A percentile compares a stretch with the other conserved stretches of the same genome.
Conservation (phyloP, 129 eudicot species). For the Lonicera japonica region DNA sequence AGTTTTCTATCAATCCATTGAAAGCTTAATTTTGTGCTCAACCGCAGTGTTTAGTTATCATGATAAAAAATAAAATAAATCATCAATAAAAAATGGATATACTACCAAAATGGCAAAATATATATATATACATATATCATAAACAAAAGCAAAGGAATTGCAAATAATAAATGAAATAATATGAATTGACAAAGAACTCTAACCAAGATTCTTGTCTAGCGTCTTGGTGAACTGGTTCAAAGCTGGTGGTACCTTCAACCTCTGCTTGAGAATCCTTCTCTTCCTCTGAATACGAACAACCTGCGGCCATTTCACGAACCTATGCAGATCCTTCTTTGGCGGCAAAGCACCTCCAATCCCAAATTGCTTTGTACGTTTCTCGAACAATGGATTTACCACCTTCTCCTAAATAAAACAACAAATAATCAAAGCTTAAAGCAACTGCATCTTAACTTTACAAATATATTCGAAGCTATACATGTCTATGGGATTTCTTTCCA, state of each 20-base stretch:
- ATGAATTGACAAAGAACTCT: not conserved
- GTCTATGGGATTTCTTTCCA: too few species aligned
- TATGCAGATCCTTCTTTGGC: constrained; percentile 68
- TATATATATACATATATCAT: too few species aligned
- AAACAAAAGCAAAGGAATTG: too few species aligned
- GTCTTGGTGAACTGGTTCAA: constrained; percentile 80
- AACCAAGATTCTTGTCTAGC: constrained; percentile 71
- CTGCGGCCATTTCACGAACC: constrained; percentile 78
- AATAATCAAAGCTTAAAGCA: too few species aligned
- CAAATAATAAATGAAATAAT: too few species aligned
- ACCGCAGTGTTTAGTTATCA: too few species aligned
- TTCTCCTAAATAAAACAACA: constrained; percentile 29
- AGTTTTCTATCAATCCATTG: too few species aligned
- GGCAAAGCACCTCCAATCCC: constrained; percentile 97
- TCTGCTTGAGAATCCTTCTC: constrained; percentile 71
- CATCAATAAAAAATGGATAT: too few species aligned
- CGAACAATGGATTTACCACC: constrained; percentile 68
- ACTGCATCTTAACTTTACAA: not conserved
- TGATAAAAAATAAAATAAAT: too few species aligned
- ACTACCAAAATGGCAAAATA: too few species aligned
- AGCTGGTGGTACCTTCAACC: constrained; percentile 93
- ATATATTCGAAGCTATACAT: too few species aligned
- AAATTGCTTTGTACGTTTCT: constrained; percentile 77
- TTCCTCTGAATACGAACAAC: constrained; percentile 77
- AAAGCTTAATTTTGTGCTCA: too few species aligned